phyloP scores from a whole-genome alignment of 805 yeast genomes.

The Ogataea naganishii region DNA sequence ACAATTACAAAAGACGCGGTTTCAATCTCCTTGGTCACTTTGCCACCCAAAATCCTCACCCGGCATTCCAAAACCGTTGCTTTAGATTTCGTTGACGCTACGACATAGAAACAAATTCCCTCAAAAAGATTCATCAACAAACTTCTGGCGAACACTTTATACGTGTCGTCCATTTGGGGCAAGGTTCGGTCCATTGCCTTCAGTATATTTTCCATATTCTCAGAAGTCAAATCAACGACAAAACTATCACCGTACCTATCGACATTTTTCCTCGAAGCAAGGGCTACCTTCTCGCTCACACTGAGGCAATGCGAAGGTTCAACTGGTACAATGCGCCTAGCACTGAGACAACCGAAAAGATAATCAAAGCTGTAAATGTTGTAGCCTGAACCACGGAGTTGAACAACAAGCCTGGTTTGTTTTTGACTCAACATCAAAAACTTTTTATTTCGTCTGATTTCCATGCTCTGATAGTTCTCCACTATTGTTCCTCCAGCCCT shows the following conservation, averaged over 20 bases:
- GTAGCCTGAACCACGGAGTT: slow-evolving; percentile 35
- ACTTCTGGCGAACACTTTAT: slow-evolving; percentile 1
- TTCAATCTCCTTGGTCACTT: slow-evolving; percentile 16
- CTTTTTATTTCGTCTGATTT: slow-evolving; percentile 6
- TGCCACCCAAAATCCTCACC: slow-evolving; percentile 38
- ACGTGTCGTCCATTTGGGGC: slow-evolving; percentile 3
- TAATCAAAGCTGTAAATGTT: slow-evolving; percentile 63
- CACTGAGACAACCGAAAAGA: slow-evolving; percentile 57
- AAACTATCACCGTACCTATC: slow-evolving; percentile 64
- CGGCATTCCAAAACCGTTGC: slow-evolving; percentile 11
- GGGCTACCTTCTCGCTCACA: slow-evolving; percentile 24
- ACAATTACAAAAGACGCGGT: slow-evolving; percentile 33
- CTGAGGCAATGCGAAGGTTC: slow-evolving; percentile 54
- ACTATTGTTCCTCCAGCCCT: slow-evolving; percentile 43
- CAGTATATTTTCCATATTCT: slow-evolving; percentile 14
- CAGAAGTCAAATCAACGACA: slow-evolving; percentile 21
- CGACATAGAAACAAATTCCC: slow-evolving; percentile 25
- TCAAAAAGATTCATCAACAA: slow-evolving; percentile 20
- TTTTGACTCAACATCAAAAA: slow-evolving; percentile 29
- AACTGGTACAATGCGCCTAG: slow-evolving; percentile 32
- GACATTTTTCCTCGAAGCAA: slow-evolving; percentile 24
- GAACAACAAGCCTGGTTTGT: slow-evolving; percentile 28
- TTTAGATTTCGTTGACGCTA: slow-evolving; percentile 8
- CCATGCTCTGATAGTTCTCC: slow-evolving; percentile 22
- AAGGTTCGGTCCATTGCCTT: slow-evolving; percentile 2